phyloP scores from a whole-genome alignment of 2,329 filamentous ascomycete genomes.

The Scedosporium minutisporum region DNA sequence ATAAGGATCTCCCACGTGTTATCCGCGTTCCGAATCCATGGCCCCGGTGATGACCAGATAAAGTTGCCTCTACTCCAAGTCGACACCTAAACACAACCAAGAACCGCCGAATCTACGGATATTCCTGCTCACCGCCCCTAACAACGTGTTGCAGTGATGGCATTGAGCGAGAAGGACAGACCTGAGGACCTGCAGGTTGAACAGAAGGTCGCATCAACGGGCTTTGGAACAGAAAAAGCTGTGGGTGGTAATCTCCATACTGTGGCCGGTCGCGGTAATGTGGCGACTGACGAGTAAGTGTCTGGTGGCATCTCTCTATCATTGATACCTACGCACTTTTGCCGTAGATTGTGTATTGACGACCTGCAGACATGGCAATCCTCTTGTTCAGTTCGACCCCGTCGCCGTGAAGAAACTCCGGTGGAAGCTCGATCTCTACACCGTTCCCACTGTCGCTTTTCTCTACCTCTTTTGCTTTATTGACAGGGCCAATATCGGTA shows the following conservation, averaged over 20 bases:
- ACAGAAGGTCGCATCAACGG: background rate
- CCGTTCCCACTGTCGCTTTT: conserved; percentile 48
- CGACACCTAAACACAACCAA: no score
- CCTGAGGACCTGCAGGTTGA: background rate
- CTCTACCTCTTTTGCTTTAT: conserved; percentile 59
- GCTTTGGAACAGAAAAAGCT: background rate
- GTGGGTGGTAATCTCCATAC: conserved; percentile 8
- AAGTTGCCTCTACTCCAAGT: no score
- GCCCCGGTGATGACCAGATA: no score
- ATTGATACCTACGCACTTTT: background rate
- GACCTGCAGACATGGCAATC: conserved; percentile 32
- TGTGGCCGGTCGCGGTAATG: conserved; percentile 32
- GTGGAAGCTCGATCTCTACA: conserved; percentile 47
- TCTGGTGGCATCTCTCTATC: background rate
- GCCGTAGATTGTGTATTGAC: background rate
- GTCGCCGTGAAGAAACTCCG: conserved; percentile 43
- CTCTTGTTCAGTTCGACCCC: conserved; percentile 44
- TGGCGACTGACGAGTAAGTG: conserved; percentile 35
- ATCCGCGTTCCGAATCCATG: no score
- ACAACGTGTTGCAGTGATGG: background rate
- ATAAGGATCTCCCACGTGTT: no score
- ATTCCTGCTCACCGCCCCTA: no score
- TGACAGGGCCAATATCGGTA: conserved; percentile 57
- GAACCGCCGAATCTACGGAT: no score
- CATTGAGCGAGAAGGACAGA: background rate